These are phyloP conservation scores for Dendrobium catenatum DNA, from an alignment of 106 monocot genomes.

Conservation along the genomic window DNA sequence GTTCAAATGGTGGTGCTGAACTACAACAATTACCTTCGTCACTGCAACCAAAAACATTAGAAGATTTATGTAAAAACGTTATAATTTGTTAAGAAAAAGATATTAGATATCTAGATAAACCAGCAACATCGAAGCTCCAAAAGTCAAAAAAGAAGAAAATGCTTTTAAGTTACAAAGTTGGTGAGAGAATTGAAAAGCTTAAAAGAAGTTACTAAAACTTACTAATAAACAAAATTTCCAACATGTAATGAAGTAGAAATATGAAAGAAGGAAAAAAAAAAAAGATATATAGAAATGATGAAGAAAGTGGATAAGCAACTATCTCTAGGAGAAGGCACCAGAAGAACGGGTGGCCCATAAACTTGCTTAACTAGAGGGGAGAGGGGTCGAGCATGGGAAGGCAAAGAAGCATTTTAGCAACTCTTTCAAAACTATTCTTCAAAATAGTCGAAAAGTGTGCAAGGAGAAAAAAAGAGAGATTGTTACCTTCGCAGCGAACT, in stretches of 20 bases:
- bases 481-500: no score
- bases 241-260: background rate
- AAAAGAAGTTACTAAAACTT: no score
- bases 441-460: no score
- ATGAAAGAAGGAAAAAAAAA: background rate
- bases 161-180: background rate
- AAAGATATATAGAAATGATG: background rate
- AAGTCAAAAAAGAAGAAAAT: background rate
- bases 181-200: no score
- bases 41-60: no score
- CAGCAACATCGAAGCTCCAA: background rate
- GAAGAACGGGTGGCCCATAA: background rate
- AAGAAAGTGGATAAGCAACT: background rate
- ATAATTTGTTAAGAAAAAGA: background rate
- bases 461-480: no score
- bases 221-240: no score
- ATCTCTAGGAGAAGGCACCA: background rate
- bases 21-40: background rate
- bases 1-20: conserved; percentile 14
- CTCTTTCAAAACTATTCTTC: no score
- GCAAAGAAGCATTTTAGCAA: no score
- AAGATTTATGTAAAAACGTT: no score
- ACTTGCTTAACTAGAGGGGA: background rate
- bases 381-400: background rate
- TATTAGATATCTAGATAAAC: background rate